phyloP scores from a whole-genome alignment of 1,139 yeast genomes.

The Suhomyces wounanorum region DNA sequence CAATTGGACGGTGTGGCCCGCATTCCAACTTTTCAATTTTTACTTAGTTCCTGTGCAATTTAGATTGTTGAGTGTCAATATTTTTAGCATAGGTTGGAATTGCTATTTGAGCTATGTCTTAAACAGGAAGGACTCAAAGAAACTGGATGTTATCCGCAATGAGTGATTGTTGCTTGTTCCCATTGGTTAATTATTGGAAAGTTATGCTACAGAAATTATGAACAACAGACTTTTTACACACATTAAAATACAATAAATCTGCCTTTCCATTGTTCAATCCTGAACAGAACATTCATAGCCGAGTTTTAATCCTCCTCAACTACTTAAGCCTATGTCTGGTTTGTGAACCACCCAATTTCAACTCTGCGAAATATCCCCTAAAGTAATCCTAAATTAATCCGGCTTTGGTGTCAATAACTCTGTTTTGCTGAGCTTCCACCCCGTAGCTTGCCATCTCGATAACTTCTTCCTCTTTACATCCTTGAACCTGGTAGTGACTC shows the following conservation, averaged over 20 bases:
- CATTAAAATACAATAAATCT: too few relatives aligned
- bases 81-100: constrained; percentile 83
- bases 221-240: too few relatives aligned
- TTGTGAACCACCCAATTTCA: neutral
- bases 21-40: constrained; percentile 74
- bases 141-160: neutral
- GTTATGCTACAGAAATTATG: too few relatives aligned
- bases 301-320: neutral
- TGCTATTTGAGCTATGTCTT: constrained; percentile 59
- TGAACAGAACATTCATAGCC: neutral
- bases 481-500: neutral
- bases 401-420: neutral
- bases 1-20: constrained; percentile 90
- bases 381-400: neutral
- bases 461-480: neutral
- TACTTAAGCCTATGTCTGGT: neutral
- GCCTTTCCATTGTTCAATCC: neutral
- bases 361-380: neutral
- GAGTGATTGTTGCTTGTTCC: neutral
- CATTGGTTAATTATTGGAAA: neutral
- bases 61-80: constrained; percentile 68
- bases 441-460: neutral
- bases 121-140: constrained; percentile 9
- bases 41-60: constrained; percentile 67
- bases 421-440: neutral